Evolutionary conservation across 2,329 filamentous ascomycete species (phyloP).

Genomic region (Phoma sp.): DNA sequence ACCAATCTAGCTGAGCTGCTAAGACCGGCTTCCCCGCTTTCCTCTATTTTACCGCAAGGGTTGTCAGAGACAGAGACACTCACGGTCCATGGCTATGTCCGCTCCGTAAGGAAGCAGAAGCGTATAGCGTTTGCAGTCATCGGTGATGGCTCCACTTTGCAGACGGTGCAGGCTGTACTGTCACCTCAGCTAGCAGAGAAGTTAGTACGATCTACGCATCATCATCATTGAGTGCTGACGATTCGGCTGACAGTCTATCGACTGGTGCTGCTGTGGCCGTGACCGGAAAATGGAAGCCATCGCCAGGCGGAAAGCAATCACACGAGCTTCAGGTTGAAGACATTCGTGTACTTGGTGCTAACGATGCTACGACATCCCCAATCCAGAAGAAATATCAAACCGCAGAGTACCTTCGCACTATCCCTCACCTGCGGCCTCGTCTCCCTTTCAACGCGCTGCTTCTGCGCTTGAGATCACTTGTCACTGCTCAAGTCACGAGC

Average conservation of each 20-base stretch:
- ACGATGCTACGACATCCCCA: slow-evolving; percentile 85
- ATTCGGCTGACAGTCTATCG: slow-evolving; percentile 65
- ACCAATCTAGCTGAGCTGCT: slow-evolving; percentile 57
- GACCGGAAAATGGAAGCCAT: slow-evolving; percentile 76
- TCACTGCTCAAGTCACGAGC: slow-evolving; percentile 72
- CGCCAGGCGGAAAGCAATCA: slow-evolving; percentile 70
- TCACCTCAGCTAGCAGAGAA: slow-evolving; percentile 72
- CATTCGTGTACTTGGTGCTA: slow-evolving; percentile 74
- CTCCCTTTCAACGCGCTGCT: slow-evolving; percentile 81
- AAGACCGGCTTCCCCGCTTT: slow-evolving; percentile 54
- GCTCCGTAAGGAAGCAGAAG: slow-evolving; percentile 87
- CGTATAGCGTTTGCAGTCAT: slow-evolving; percentile 81
- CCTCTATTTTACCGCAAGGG: slow-evolving; percentile 55
- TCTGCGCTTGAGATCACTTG: slow-evolving; percentile 81
- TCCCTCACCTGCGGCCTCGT: slow-evolving; percentile 85
- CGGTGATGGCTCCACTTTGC: slow-evolving; percentile 82
- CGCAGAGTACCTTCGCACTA: slow-evolving; percentile 82
- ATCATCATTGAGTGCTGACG: slow-evolving; percentile 22
- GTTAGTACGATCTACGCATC: slow-evolving; percentile 58
- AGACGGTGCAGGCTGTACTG: slow-evolving; percentile 80
- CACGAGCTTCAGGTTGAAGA: slow-evolving; percentile 79
- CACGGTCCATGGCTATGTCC: slow-evolving; percentile 75
- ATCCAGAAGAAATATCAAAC: slow-evolving; percentile 97
- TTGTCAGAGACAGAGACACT: slow-evolving; percentile 33
- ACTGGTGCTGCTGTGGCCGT: slow-evolving; percentile 82